phyloP scores from a whole-genome alignment of 2,329 filamentous ascomycete genomes.

The Penicillium oxalicum region DNA sequence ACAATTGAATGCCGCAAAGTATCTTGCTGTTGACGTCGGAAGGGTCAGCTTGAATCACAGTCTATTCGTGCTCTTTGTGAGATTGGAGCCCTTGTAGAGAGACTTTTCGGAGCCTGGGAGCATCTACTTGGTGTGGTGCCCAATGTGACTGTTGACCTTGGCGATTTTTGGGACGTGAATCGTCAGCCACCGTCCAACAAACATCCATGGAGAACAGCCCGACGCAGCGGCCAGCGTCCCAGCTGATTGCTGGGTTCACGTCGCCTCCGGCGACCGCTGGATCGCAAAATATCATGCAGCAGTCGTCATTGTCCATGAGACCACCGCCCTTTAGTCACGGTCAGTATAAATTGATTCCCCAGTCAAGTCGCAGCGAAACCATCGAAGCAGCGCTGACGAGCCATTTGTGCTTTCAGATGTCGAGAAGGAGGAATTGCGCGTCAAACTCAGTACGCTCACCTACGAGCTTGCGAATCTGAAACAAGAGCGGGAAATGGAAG shows the following conservation, averaged over 20 bases:
- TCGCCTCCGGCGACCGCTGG: constrained; percentile 33
- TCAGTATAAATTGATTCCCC: constrained; percentile 17
- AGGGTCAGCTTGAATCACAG: neutral
- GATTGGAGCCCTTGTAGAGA: too few species aligned
- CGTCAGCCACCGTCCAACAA: neutral
- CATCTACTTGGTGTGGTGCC: neutral
- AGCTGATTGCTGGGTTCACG: constrained; percentile 54
- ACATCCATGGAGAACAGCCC: constrained; percentile 31
- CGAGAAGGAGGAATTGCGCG: constrained; percentile 72
- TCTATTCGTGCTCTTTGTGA: neutral
- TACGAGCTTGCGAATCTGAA: constrained; percentile 84
- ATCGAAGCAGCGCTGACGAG: neutral
- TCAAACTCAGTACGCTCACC: constrained; percentile 78
- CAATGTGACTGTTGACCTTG: neutral
- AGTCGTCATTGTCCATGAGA: constrained; percentile 32
- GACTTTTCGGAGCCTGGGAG: neutral
- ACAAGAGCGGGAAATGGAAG: constrained; percentile 76
- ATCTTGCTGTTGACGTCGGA: too few species aligned
- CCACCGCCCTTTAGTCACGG: constrained; percentile 34
- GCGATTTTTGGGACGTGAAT: neutral
- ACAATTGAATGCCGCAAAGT: constrained; percentile 4
- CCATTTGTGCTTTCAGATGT: constrained; percentile 26
- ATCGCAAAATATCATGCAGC: constrained; percentile 31
- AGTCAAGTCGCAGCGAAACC: neutral
- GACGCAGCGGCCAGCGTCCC: constrained; percentile 52